Evolutionary conservation across 257 asterid genomes (phyloP), one percentile per base, ranked within the genome.

Genomic region (Solanum lycopersicoides): DNA sequence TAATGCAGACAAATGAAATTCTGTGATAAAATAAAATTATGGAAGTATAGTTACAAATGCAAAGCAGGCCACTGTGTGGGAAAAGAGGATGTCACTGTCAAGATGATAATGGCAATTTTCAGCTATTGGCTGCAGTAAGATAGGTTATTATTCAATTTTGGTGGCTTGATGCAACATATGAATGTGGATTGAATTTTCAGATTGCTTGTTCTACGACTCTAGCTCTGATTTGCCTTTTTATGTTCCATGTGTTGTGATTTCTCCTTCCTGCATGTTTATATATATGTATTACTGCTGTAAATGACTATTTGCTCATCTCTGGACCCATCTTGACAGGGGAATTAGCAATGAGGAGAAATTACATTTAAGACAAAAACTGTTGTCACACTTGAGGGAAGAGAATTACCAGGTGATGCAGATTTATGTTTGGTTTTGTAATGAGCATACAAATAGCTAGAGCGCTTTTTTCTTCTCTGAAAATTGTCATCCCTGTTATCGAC

Each of bases 301-400:
- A 80, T 80, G 85, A 47, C 85, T 47, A 47, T 30, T 79, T 28
- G 20, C 88, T 86, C 88, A 87, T 83, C 71, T 82, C 66, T 87
- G 80, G 83, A 83, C 73, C 73, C 74, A 87, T 77, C 88, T 91
- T 80, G 88, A 89, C 95, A 96, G 99, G 93, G 97, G 98, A 50
- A 90, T 96, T 63, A 91, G 98, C 95, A 93, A 56, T 42, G 99
- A 97, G 88, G 99, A 97, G 92, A 97, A 97, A 93, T 45, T 89
- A 86, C 94, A 97, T 92, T 91, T 97, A 90, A 93, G 98, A 89
- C 95, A 92, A 89, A 97, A 96, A 84, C 89, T 97, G 88, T 88
- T 95, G 92, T 91, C 96, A 68, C 98, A 97, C 93, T 89, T 95
- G 79, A 91, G 98, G 90, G 99, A 96, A 91, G 99, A 97, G 92